These are phyloP conservation scores for Tylopilus balloui DNA, from an alignment of 768 basidiomycete genomes.

Conservation along the genomic window DNA sequence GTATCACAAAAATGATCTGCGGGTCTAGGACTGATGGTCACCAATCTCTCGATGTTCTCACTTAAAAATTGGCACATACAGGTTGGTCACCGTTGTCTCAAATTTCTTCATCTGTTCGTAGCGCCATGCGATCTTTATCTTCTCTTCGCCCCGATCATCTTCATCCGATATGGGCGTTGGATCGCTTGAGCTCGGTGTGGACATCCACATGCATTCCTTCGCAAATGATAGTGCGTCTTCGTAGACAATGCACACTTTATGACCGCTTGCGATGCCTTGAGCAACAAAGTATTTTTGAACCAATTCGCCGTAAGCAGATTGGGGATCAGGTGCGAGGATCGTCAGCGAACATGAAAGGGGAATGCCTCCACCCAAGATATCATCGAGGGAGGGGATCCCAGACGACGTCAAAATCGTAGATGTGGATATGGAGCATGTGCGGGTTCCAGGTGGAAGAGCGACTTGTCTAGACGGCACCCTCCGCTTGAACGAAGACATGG, in stretches of 20 bases:
- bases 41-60: slow-evolving; percentile 1
- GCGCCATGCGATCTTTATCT: slow-evolving; percentile 96
- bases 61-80: slow-evolving; percentile 39
- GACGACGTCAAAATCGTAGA: slow-evolving; percentile 67
- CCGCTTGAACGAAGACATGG: slow-evolving; percentile 81
- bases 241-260: slow-evolving; percentile 65
- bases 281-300: slow-evolving; percentile 86
- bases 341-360: slow-evolving; percentile 75
- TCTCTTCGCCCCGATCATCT: slow-evolving; percentile 41
- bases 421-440: slow-evolving; percentile 51
- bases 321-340: slow-evolving; percentile 77
- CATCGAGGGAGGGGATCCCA: slow-evolving; percentile 91
- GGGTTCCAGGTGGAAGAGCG: slow-evolving; percentile 48
- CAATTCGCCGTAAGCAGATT: slow-evolving; percentile 81
- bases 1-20: slow-evolving; percentile 59
- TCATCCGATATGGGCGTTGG: slow-evolving; percentile 29
- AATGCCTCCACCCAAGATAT: slow-evolving; percentile 88
- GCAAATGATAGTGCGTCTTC: slow-evolving; percentile 54
- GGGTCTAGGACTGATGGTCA: slow-evolving; percentile 35
- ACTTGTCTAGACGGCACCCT: slow-evolving; percentile 45
- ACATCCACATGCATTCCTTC: slow-evolving; percentile 78
- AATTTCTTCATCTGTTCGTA: slow-evolving; percentile 93
- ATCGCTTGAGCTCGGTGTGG: slow-evolving; percentile 23
- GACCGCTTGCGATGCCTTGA: slow-evolving; percentile 74
- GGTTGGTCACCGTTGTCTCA: slow-evolving; percentile 69